Evolutionary conservation across 2,329 filamentous ascomycete species (phyloP).

Genomic region (Aspergillus fructus): DNA sequence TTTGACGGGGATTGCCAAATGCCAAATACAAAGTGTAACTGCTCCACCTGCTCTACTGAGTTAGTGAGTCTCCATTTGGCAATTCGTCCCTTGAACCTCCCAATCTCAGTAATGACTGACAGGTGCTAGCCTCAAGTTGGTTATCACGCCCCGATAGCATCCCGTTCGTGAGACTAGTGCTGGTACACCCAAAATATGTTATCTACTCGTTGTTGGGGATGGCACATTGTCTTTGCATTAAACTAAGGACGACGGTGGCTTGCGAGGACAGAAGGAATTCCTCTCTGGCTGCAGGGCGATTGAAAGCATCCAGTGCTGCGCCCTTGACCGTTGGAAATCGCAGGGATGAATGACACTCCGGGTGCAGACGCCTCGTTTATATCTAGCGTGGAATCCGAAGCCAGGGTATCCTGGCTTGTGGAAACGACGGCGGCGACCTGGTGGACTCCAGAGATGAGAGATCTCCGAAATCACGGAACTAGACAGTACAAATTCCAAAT

Average conservation of each 20-base stretch:
- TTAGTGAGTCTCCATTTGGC: not conserved
- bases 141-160: constrained; percentile 3
- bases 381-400: not conserved
- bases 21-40: not conserved
- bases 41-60: not conserved
- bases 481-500: not conserved
- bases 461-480: not conserved
- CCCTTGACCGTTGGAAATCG: not conserved
- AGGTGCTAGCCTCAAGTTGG: not conserved
- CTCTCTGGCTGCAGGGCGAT: constrained; percentile 1
- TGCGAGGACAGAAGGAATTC: not conserved
- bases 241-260: not conserved
- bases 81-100: not conserved
- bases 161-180: not conserved
- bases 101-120: constrained; percentile 12
- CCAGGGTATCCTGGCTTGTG: not conserved
- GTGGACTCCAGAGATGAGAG: not conserved
- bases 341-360: not conserved
- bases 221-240: not conserved
- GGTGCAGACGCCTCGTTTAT: not conserved
- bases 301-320: not conserved
- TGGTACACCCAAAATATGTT: too few species aligned
- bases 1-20: not conserved
- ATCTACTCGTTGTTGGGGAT: not conserved
- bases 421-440: not conserved